Evolutionary conservation across 1,139 yeast genomes (phyloP).

Genomic region (Zygosaccharomyces sapae): DNA sequence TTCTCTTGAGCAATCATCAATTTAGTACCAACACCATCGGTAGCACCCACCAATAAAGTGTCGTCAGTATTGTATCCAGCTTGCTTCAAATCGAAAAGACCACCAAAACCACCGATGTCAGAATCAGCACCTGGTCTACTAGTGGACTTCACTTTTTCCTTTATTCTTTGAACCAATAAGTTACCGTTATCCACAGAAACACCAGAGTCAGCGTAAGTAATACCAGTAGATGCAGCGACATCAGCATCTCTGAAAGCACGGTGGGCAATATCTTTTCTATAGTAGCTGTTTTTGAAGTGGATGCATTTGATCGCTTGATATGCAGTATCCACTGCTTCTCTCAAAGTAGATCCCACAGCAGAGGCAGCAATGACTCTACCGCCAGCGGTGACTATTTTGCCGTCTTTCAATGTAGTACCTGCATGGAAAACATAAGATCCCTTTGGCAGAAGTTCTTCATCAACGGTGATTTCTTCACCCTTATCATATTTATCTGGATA

Average conservation of each 20-base stretch:
- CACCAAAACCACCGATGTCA: constrained; percentile 98
- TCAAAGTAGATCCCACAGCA: constrained; percentile 71
- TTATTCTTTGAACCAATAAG: constrained; percentile 81
- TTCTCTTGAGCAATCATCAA: constrained; percentile 89
- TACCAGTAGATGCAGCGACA: constrained; percentile 32
- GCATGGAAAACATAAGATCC: constrained; percentile 87
- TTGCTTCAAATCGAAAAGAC: constrained; percentile 81
- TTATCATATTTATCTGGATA: constrained; percentile 85
- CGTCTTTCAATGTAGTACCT: constrained; percentile 62
- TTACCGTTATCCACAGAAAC: constrained; percentile 97
- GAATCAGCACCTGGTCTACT: constrained; percentile 96
- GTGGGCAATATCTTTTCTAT: constrained; percentile 92
- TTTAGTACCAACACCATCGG: constrained; percentile 99
- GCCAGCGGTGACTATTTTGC: constrained; percentile 76
- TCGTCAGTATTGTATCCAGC: constrained; percentile 75
- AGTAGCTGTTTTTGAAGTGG: constrained; percentile 68
- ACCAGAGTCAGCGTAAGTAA: constrained; percentile 92
- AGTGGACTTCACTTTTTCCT: constrained; percentile 88
- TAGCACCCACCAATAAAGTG: constrained; percentile 89
- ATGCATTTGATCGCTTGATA: constrained; percentile 80
- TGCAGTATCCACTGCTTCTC: constrained; percentile 79
- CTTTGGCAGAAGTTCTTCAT: constrained; percentile 43
- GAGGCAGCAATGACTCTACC: constrained; percentile 97
- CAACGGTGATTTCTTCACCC: constrained; percentile 77
- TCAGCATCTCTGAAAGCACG: constrained; percentile 73